Percentiles rank a stretch among this genome's conserved stretches.
These are phyloP conservation scores for Cercophora sp. DNA, from an alignment of 495 filamentous ascomycete genomes.

Conservation along the genomic window DNA sequence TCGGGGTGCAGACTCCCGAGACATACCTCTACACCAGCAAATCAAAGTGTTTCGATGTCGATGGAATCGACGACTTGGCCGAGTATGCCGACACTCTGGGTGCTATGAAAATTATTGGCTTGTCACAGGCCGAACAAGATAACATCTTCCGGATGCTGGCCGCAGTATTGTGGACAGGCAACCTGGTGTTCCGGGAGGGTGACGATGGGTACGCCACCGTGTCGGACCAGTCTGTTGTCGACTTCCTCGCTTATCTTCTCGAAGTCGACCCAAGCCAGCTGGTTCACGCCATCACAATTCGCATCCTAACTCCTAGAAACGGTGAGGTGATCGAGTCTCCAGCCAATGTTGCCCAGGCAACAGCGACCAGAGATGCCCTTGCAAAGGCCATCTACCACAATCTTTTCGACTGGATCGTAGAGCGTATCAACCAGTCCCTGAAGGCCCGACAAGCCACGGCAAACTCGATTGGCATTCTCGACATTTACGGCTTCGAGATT, in stretches of 20 bases:
- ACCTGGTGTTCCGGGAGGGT: constrained; percentile 82
- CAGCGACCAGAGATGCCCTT: constrained; percentile 87
- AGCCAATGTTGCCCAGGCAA: constrained; percentile 85
- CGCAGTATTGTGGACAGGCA: constrained; percentile 90
- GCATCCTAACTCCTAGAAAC: constrained; percentile 83
- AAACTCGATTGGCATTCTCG: constrained; percentile 93
- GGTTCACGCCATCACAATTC: constrained; percentile 82
- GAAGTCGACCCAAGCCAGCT: constrained; percentile 79
- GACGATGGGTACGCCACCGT: constrained; percentile 85
- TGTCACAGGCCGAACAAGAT: constrained; percentile 86
- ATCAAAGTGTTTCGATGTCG: constrained; percentile 90
- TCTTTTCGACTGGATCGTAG: constrained; percentile 98
- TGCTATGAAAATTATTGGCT: constrained; percentile 91
- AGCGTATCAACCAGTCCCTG: constrained; percentile 84
- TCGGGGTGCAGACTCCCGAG: constrained; percentile 85
- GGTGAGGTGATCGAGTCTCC: constrained; percentile 90
- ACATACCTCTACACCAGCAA: constrained; percentile 92
- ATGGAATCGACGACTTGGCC: constrained; percentile 83
- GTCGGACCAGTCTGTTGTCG: constrained; percentile 80
- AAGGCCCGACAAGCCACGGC: constrained; percentile 68
- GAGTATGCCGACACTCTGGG: constrained; percentile 92
- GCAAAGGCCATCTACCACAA: constrained; percentile 96
- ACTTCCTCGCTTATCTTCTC: constrained; percentile 90
- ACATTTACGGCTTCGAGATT: constrained; percentile 99
- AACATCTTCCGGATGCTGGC: constrained; percentile 96